phyloP scores from a whole-genome alignment of 441 rosid genomes.

The Breynia disticha region DNA sequence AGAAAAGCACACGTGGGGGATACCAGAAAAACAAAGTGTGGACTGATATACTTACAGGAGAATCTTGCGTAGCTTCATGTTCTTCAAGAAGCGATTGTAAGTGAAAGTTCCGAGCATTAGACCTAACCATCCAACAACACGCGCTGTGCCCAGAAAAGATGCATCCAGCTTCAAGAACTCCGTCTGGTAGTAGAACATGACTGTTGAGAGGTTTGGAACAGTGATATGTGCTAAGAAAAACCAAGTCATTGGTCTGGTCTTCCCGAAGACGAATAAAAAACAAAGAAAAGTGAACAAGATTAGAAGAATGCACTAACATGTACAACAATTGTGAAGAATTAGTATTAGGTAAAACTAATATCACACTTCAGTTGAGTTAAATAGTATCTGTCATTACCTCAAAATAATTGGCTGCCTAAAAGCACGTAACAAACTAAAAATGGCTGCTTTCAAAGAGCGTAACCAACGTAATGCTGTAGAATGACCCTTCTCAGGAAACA shows the following conservation, averaged over 20 bases:
- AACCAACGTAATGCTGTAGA: conserved; percentile 34
- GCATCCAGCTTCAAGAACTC: conserved; percentile 77
- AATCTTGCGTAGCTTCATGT: conserved; percentile 64
- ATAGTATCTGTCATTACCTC: conserved; percentile 39
- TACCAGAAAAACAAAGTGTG: too few species aligned
- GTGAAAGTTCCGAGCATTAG: conserved; percentile 84
- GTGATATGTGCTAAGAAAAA: conserved; percentile 83
- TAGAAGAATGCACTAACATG: conserved; percentile 9
- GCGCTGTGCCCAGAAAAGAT: conserved; percentile 73
- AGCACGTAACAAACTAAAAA: conserved; percentile 46
- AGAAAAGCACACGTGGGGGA: background rate
- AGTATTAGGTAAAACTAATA: background rate
- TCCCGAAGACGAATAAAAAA: conserved; percentile 16
- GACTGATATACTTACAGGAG: conserved; percentile 44
- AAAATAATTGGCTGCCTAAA: conserved; percentile 70
- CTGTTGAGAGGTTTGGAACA: conserved; percentile 84
- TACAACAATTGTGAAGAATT: background rate
- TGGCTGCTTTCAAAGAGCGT: conserved; percentile 58
- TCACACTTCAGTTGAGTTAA: background rate
- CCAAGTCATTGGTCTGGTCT: conserved; percentile 89
- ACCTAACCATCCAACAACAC: conserved; percentile 88
- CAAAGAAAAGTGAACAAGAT: conserved; percentile 15
- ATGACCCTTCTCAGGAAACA: conserved; percentile 21
- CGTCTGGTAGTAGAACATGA: conserved; percentile 94
- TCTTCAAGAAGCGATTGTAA: conserved; percentile 64